These are phyloP conservation scores for Flaveria floridana DNA, from an alignment of 140 eudicot species.

Conservation along the genomic window DNA sequence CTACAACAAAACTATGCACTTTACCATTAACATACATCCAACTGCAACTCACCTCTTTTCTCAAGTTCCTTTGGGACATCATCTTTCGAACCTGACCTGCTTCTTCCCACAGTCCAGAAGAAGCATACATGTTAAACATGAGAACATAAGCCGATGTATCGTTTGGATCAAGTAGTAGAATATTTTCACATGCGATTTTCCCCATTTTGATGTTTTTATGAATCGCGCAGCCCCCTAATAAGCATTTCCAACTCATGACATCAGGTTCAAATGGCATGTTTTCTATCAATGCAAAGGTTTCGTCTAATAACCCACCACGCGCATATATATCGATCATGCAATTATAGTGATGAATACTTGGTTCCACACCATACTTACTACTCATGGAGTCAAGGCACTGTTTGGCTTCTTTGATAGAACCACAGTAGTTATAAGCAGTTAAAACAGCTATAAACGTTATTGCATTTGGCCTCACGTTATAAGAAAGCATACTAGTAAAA, in stretches of 20 bases:
- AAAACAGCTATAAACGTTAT: conserved; percentile 51
- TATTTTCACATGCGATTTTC: conserved; percentile 46
- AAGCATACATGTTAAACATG: conserved; percentile 42
- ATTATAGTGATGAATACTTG: conserved; percentile 45
- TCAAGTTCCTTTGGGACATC: conserved; percentile 42
- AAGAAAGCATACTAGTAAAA: conserved; percentile 38
- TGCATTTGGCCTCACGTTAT: conserved; percentile 36
- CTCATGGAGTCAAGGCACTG: conserved; percentile 38
- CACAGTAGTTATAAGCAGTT: conserved; percentile 53
- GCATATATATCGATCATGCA: conserved; percentile 51
- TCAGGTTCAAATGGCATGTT: conserved; percentile 46
- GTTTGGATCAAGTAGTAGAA: conserved; percentile 39
- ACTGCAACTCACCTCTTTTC: conserved; percentile 48
- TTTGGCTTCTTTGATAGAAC: conserved; percentile 40
- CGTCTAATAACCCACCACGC: conserved; percentile 42
- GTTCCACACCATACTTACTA: conserved; percentile 35
- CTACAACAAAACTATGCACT: conserved; percentile 47
- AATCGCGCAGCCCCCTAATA: conserved; percentile 50
- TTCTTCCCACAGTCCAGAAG: conserved; percentile 44
- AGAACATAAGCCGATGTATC: conserved; percentile 44
- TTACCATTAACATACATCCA: conserved; percentile 48
- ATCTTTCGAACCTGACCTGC: conserved; percentile 40
- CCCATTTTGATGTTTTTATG: conserved; percentile 44
- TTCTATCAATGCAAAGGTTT: conserved; percentile 36
- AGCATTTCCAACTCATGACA: conserved; percentile 48